Evolutionary conservation across 345 rosid species (phyloP).

Genomic region (Salix viminalis): DNA sequence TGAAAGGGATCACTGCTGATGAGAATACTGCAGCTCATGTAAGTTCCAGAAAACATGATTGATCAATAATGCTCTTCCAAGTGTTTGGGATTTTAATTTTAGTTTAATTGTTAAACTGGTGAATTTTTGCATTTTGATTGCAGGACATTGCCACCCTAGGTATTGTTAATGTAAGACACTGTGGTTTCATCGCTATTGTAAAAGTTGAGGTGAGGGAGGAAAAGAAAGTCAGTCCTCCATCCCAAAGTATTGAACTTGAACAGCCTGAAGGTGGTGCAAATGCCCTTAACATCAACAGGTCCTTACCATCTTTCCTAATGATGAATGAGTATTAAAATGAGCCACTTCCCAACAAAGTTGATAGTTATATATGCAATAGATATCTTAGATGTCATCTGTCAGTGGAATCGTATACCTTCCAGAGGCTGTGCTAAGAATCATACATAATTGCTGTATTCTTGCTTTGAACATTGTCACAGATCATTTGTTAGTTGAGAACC

Average conservation of each 20-base stretch:
- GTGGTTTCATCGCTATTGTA: slow-evolving; percentile 78
- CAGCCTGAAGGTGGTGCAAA: slow-evolving; percentile 98
- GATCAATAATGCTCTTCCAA: slow-evolving; percentile 10
- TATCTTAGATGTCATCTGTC: background rate
- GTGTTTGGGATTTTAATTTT: slow-evolving; percentile 2
- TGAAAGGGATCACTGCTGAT: slow-evolving; percentile 96
- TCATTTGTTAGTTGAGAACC: background rate
- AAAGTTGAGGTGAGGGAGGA: slow-evolving; percentile 59
- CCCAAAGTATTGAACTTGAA: slow-evolving; percentile 66
- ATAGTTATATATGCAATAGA: background rate
- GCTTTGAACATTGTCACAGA: background rate
- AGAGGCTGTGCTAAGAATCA: background rate
- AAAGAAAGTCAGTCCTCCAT: slow-evolving; percentile 41
- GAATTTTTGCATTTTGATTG: slow-evolving; percentile 26
- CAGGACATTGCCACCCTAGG: slow-evolving; percentile 89
- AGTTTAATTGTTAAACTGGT: background rate
- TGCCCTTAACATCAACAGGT: slow-evolving; percentile 97
- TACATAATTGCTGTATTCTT: background rate
- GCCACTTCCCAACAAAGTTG: background rate
- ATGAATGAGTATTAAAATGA: background rate
- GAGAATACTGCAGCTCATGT: slow-evolving; percentile 97
- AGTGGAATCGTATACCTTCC: background rate
- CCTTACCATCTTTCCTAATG: background rate
- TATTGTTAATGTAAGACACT: slow-evolving; percentile 66
- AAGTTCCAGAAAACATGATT: slow-evolving; percentile 33